Percentiles rank a stretch among this genome's conserved stretches.
Evolutionary conservation across 306 rosid genomes (phyloP).

Genomic region (Prunus armeniaca): DNA sequence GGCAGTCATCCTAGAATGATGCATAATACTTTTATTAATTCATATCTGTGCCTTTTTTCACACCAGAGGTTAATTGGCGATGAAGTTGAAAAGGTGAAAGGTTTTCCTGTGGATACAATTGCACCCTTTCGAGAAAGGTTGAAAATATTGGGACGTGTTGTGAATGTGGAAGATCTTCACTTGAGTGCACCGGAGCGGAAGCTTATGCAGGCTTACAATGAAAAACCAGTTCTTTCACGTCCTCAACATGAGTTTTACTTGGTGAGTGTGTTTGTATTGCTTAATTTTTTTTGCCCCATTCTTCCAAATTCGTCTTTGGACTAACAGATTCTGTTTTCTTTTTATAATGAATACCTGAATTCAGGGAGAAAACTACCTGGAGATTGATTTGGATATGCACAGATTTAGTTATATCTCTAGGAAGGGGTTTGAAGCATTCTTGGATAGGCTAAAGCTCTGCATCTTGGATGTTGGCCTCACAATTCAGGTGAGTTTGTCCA

Average conservation of each 20-base stretch:
- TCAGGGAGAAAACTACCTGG: constrained; percentile 92
- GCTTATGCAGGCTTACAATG: constrained; percentile 97
- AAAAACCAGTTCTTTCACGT: constrained; percentile 98
- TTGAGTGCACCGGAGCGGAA: constrained; percentile 79
- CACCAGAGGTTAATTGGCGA: constrained; percentile 77
- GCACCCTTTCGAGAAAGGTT: constrained; percentile 80
- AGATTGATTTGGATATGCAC: constrained; percentile 98
- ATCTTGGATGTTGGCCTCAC: constrained; percentile 90
- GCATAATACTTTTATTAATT: not conserved
- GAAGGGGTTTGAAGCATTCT: constrained; percentile 92
- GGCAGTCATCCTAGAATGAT: not conserved
- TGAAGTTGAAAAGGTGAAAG: constrained; percentile 91
- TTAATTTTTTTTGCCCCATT: not conserved
- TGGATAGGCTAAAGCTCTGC: constrained; percentile 79
- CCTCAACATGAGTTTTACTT: constrained; percentile 91
- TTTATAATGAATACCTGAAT: constrained; percentile 2
- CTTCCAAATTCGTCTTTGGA: not conserved
- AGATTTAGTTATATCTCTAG: constrained; percentile 93
- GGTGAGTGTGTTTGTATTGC: constrained; percentile 38
- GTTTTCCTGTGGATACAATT: constrained; percentile 73
- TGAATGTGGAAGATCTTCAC: constrained; percentile 78
- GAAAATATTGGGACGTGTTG: constrained; percentile 94
- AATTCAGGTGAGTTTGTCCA: constrained; percentile 65
- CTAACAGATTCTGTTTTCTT: not conserved
- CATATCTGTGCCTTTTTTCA: constrained; percentile 10